Percentiles rank a stretch among this genome's conserved stretches.
Conservation (phyloP, 352 stramenopile genomes). For the Detonula confervacea region DNA sequence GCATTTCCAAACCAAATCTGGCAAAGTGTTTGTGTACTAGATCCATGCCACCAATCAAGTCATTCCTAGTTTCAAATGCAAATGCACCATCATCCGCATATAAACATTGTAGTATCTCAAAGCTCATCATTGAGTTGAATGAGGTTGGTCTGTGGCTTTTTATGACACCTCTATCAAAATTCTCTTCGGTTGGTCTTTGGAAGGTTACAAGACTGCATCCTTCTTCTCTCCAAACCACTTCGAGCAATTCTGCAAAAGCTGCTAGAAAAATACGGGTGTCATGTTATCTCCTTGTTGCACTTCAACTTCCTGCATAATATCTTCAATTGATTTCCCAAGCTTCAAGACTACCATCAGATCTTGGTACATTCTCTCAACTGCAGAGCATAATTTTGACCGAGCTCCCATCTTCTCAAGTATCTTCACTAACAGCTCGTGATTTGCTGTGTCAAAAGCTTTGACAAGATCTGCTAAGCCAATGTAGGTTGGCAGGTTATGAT, state of each 20-base stretch:
- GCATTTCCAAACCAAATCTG: conserved; percentile 33
- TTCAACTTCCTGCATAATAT: conserved; percentile 37
- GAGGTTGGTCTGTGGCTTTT: too few relatives aligned
- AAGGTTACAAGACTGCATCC: too few relatives aligned
- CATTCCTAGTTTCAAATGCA: conserved; percentile 1
- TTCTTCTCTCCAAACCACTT: conserved; percentile 7
- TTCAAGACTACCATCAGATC: conserved; percentile 26
- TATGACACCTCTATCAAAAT: too few relatives aligned
- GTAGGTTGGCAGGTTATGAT: conserved; percentile 32
- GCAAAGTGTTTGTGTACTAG: conserved; percentile 20
- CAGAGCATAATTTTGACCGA: conserved; percentile 24
- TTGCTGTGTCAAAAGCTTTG: conserved; percentile 56
- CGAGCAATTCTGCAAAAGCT: conserved; percentile 18
- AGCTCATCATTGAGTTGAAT: too few relatives aligned
- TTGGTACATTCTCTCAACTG: conserved; percentile 29
- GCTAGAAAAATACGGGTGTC: conserved; percentile 42
- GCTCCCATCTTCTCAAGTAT: conserved; percentile 35
- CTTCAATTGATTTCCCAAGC: conserved; percentile 11
- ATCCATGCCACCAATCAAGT: conserved; percentile 1
- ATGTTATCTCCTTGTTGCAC: conserved; percentile 50
- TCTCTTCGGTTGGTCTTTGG: too few relatives aligned
- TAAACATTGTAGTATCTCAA: neutral
- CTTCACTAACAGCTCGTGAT: conserved; percentile 33
- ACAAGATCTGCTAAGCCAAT: conserved; percentile 51
- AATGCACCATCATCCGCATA: conserved; percentile 23